Percentiles rank a stretch among this genome's conserved stretches.
phyloP scores from a whole-genome alignment of 331 rosid genomes.

The Malus hybrid region DNA sequence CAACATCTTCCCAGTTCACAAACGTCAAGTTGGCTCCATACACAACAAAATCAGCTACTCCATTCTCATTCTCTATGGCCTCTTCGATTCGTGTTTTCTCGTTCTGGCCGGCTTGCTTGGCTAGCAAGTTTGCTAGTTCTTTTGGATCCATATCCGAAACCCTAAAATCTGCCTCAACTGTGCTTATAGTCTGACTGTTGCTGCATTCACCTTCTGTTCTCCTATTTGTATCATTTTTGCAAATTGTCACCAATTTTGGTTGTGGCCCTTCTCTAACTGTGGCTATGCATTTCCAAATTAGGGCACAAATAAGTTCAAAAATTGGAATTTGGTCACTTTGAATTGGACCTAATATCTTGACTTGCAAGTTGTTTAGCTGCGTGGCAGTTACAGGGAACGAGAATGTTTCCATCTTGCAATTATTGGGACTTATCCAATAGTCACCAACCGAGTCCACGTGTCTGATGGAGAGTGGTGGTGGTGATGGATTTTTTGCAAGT shows the following conservation, averaged over 20 bases:
- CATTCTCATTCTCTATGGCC: constrained; percentile 37
- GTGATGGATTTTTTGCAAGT: background rate
- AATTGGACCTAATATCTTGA: constrained; percentile 4
- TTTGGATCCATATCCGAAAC: constrained; percentile 23
- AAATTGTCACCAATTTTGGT: constrained; percentile 44
- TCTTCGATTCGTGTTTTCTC: constrained; percentile 38
- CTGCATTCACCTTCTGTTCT: constrained; percentile 17
- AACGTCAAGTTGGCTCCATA: constrained; percentile 85
- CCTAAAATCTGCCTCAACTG: constrained; percentile 36
- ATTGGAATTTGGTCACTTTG: constrained; percentile 25
- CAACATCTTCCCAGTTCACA: constrained; percentile 48
- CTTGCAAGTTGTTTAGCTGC: constrained; percentile 12
- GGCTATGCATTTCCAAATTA: constrained; percentile 57
- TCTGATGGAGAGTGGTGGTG: constrained; percentile 29
- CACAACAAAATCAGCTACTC: constrained; percentile 50
- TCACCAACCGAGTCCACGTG: constrained; percentile 68
- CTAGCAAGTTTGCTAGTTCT: constrained; percentile 43
- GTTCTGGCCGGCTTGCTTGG: constrained; percentile 20
- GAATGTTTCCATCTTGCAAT: constrained; percentile 56
- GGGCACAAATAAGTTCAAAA: constrained; percentile 61
- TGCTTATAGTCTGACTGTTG: constrained; percentile 48
- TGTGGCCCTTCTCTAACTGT: constrained; percentile 30
- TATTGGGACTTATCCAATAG: constrained; percentile 58
- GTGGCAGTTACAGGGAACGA: constrained; percentile 43
- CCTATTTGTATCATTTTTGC: constrained; percentile 17